phyloP scores from a whole-genome alignment of 768 basidiomycete genomes.

The Sporobolomyces pararoseus region DNA sequence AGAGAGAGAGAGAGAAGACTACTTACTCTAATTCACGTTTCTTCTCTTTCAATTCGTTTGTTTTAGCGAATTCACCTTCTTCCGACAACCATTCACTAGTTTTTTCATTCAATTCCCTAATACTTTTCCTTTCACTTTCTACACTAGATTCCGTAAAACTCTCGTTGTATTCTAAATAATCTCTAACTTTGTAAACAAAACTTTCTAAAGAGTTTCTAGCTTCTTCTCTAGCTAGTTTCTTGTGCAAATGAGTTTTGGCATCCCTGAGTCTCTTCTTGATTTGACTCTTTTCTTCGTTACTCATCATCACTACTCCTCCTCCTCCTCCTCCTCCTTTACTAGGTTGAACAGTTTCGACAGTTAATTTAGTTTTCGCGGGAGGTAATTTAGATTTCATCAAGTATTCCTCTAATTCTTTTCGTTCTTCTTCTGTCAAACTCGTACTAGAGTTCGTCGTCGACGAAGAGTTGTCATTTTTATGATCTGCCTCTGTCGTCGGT shows the following conservation, averaged over 20 bases:
- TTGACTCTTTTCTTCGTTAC: conserved; percentile 67
- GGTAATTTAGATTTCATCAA: conserved; percentile 43
- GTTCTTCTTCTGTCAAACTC: conserved; percentile 51
- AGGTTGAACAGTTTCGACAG: conserved; percentile 2
- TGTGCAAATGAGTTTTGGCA: conserved; percentile 72
- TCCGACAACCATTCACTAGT: conserved; percentile 79
- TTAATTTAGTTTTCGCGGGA: conserved; percentile 22
- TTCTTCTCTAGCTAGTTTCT: conserved; percentile 76
- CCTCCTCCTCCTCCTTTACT: conserved; percentile 10
- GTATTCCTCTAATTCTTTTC: conserved; percentile 56
- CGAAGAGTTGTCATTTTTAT: too few species aligned
- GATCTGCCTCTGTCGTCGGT: conserved; percentile 32
- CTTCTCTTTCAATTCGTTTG: conserved; percentile 67
- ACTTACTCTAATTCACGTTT: conserved; percentile 79
- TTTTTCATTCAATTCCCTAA: conserved; percentile 66
- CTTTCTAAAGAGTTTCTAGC: conserved; percentile 85
- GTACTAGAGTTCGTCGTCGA: too few species aligned
- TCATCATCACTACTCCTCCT: too few species aligned
- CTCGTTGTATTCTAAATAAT: conserved; percentile 58
- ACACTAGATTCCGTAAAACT: conserved; percentile 26
- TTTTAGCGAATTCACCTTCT: conserved; percentile 75
- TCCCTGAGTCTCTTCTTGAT: conserved; percentile 64
- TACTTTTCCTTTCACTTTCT: conserved; percentile 65
- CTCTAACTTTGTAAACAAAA: conserved; percentile 86
- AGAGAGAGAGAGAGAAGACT: neutral